phyloP scores from a whole-genome alignment of 768 basidiomycete species.

The Tremella yokohamensis region DNA sequence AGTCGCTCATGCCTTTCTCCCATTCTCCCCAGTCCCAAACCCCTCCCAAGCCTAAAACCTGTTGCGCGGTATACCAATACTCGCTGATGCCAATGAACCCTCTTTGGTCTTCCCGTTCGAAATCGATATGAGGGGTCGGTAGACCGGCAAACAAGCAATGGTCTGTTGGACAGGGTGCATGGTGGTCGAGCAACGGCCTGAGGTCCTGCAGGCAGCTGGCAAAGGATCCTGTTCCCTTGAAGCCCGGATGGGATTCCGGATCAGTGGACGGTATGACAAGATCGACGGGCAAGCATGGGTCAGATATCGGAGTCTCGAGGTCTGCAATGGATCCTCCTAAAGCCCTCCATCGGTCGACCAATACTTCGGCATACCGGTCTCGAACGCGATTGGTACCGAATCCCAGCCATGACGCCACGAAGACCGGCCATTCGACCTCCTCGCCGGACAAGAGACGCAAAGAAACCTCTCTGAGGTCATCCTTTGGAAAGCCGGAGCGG shows the following conservation, averaged over 20 bases:
- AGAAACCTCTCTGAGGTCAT: conserved; percentile 72
- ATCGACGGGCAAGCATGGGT: conserved; percentile 85
- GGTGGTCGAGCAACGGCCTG: conserved; percentile 76
- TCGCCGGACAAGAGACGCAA: conserved; percentile 76
- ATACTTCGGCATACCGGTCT: conserved; percentile 78
- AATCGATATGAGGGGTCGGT: conserved; percentile 89
- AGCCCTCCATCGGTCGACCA: conserved; percentile 60
- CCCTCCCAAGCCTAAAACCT: conserved; percentile 90
- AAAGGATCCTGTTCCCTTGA: conserved; percentile 87
- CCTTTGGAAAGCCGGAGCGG: conserved; percentile 53
- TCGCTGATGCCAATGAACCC: conserved; percentile 93
- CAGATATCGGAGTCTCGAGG: conserved; percentile 55
- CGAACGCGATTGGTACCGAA: conserved; percentile 97
- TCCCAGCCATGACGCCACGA: conserved; percentile 97
- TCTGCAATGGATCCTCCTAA: not conserved
- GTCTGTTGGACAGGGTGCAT: conserved; percentile 64
- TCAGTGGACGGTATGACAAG: conserved; percentile 61
- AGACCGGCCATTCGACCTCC: conserved; percentile 85
- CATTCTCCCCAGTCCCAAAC: conserved; percentile 95
- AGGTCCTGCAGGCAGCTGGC: conserved; percentile 72
- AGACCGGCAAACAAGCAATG: conserved; percentile 94
- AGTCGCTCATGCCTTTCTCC: conserved; percentile 82
- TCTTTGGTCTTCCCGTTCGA: conserved; percentile 57
- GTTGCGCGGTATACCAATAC: conserved; percentile 99
- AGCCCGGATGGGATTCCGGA: conserved; percentile 52